Evolutionary conservation across 495 filamentous ascomycete genomes (phyloP).

Genomic region (Trichoderma orchidacearum): DNA sequence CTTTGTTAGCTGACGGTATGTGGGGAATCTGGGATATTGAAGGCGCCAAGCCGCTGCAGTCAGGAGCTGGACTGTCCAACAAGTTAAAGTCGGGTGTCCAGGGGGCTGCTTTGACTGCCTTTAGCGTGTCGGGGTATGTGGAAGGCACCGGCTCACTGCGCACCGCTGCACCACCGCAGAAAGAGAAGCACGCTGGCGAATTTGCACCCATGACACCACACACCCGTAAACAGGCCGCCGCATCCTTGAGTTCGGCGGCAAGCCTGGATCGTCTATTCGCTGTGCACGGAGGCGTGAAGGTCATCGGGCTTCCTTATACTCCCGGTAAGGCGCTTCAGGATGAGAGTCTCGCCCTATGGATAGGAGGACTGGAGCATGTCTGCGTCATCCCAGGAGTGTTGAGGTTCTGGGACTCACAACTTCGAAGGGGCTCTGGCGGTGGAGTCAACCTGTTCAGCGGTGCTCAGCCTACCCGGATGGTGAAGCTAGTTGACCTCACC

Average conservation of each 20-base stretch:
- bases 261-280: slow-evolving; percentile 21
- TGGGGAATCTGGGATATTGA: slow-evolving; percentile 93
- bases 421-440: slow-evolving; percentile 43
- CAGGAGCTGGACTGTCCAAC: slow-evolving; percentile 38
- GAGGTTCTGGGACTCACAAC: slow-evolving; percentile 48
- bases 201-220: slow-evolving; percentile 80
- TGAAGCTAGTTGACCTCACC: slow-evolving; percentile 31
- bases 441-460: slow-evolving; percentile 45
- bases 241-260: slow-evolving; percentile 10
- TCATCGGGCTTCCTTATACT: slow-evolving; percentile 26
- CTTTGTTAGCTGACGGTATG: slow-evolving; percentile 69
- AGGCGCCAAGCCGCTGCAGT: slow-evolving; percentile 37
- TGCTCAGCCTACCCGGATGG: slow-evolving; percentile 28
- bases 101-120: slow-evolving; percentile 50
- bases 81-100: slow-evolving; percentile 44
- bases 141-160: slow-evolving; percentile 31
- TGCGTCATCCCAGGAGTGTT: slow-evolving; percentile 48
- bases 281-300: slow-evolving; percentile 49
- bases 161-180: slow-evolving; percentile 31
- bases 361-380: slow-evolving; percentile 45
- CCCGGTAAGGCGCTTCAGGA: slow-evolving; percentile 22
- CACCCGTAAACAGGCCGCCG: slow-evolving; percentile 44
- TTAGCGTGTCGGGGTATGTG: slow-evolving; percentile 57
- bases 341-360: slow-evolving; percentile 54
- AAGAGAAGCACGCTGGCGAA: slow-evolving; percentile 9